Evolutionary conservation across 164 flowering plant genomes (phyloP), one percentile per base, ranked within the genome.

Genomic region (Sextonia rubra): DNA sequence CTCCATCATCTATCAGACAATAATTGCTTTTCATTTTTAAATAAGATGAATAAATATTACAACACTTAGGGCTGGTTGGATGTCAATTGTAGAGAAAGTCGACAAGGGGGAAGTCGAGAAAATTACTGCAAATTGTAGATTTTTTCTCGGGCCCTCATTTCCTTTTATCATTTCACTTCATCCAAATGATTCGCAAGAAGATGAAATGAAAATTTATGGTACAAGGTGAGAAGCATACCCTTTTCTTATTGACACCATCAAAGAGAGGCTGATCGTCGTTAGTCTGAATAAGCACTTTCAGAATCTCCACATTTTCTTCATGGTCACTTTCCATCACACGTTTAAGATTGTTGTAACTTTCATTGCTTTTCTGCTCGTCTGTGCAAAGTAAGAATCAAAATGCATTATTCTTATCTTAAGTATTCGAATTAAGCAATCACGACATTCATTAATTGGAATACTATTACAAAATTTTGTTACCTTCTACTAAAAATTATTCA

Each of bases 281-380:
- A 20, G 83, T 68, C 60, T 71, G 78, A n/a, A 91, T 80, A 70
- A 90, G 47, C 7, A 81, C 84, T 79, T 70, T 88, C 22, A 90
- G 85, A 71, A 87, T 75, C 79, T 82, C 85, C 82, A 82, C 77
- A 80, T 89, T 92, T 83, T 92, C 98, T 1, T 85, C 75, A 75
- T 92, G 96, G 64, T 60, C 74, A 6, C 68, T 78, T 8, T 85
- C 83, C 26, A 90, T 80, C 44, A 88, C 83, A 25, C 79, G 78
- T 8, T 47, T 60, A 27, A 92, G 84, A 12, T 60, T 78, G 7
- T 80, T 74, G 47, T 74, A 88, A 7, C 83, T 71, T 76, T 88
- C 93, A 12, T 61, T 20, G 15, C 81, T 75, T 73, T 56, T 86
- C 82, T 79, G 88, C 48, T 79, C 85, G 23, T 82, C 97, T 92